Conservation (phyloP, 2,329 filamentous ascomycete genomes). For the Elsinoe necatrix region DNA sequence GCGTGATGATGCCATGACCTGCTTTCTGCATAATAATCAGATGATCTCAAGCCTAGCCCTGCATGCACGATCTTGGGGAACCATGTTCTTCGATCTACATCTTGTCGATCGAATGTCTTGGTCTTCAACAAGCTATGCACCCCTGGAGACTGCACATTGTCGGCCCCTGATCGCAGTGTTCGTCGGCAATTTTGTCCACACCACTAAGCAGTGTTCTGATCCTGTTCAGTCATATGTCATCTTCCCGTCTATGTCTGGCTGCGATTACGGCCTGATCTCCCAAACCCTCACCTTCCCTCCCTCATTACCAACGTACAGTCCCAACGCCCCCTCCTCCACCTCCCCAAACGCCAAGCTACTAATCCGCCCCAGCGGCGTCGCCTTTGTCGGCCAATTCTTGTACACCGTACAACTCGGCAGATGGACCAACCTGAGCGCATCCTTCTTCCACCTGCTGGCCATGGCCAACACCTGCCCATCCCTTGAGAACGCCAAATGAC, state of each 20-base stretch:
- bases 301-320: conserved; percentile 83
- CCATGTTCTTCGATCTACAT: not conserved
- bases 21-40: not conserved
- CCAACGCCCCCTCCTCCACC: conserved; percentile 71
- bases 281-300: conserved; percentile 79
- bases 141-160: not conserved
- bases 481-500: conserved; percentile 68
- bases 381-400: conserved; percentile 89
- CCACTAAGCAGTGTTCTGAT: not conserved
- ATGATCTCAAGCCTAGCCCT: not conserved
- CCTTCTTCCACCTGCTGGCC: conserved; percentile 77
- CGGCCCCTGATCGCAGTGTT: not conserved
- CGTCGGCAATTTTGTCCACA: not conserved
- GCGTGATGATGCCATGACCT: conserved; percentile 12
- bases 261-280: conserved; percentile 53
- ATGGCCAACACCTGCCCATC: conserved; percentile 87
- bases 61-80: not conserved
- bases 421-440: conserved; percentile 80
- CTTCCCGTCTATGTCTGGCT: not conserved
- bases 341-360: conserved; percentile 50
- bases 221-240: no score
- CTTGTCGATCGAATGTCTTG: not conserved
- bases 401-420: conserved; percentile 89
- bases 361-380: conserved; percentile 79
- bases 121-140: not conserved